Percentiles rank a stretch among this genome's conserved stretches.
These are phyloP conservation scores for Tagetes patula DNA, from an alignment of 129 eudicot species.

Conservation along the genomic window DNA sequence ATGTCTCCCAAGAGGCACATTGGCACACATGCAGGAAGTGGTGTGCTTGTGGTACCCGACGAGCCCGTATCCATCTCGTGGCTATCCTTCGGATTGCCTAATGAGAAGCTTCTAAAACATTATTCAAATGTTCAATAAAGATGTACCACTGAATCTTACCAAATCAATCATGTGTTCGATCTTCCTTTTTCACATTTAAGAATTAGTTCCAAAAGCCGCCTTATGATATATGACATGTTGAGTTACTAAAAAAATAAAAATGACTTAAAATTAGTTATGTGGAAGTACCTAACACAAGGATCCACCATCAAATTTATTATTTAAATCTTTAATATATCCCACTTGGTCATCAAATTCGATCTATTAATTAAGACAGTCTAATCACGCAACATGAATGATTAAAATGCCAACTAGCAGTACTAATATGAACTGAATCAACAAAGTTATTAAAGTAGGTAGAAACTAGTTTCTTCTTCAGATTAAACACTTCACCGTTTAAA, in stretches of 20 bases:
- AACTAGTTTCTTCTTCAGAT: slow-evolving; percentile 7
- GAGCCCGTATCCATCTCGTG: too few species aligned
- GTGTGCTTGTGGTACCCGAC: too few species aligned
- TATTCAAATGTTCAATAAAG: too few species aligned
- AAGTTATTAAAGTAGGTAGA: slow-evolving; percentile 17
- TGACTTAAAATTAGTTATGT: not conserved
- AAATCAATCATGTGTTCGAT: not conserved
- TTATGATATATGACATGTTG: not conserved
- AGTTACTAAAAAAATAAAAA: too few species aligned
- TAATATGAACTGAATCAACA: slow-evolving; percentile 16
- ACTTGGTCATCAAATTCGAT: slow-evolving; percentile 33
- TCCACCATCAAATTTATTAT: slow-evolving; percentile 14
- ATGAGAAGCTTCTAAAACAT: too few species aligned
- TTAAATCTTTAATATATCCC: slow-evolving; percentile 15
- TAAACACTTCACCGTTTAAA: slow-evolving; percentile 7
- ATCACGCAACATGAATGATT: too few species aligned
- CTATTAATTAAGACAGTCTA: too few species aligned
- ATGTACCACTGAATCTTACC: slow-evolving; percentile 9
- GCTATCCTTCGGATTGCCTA: too few species aligned
- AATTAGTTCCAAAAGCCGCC: slow-evolving; percentile 14
- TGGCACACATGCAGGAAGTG: too few species aligned
- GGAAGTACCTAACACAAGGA: slow-evolving; percentile 27
- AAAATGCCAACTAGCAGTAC: slow-evolving; percentile 11
- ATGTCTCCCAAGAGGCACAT: too few species aligned
- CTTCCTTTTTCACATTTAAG: not conserved